phyloP scores from a whole-genome alignment of 2,329 filamentous ascomycete genomes.

The Fusarium hainanense region DNA sequence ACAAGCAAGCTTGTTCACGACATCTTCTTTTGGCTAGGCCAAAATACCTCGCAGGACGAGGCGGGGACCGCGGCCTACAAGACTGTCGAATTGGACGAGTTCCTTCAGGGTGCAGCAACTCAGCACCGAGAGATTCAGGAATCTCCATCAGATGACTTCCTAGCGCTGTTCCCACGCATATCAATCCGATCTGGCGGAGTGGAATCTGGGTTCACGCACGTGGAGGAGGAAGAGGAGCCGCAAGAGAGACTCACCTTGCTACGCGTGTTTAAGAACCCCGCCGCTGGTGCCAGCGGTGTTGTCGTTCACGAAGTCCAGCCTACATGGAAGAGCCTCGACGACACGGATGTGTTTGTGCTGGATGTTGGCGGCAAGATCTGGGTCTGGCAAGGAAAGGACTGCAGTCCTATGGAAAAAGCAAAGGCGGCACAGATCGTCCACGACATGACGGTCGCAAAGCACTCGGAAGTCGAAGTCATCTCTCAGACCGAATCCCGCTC shows the following conservation, averaged over 20 bases:
- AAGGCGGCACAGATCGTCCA: conserved; percentile 75
- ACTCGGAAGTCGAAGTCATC: conserved; percentile 72
- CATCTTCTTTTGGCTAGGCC: conserved; percentile 77
- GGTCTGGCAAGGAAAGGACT: conserved; percentile 75
- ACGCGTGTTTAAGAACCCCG: conserved; percentile 71
- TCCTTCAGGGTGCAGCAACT: conserved; percentile 68
- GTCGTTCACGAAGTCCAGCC: conserved; percentile 74
- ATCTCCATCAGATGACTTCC: conserved; percentile 68
- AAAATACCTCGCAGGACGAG: conserved; percentile 74
- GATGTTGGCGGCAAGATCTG: conserved; percentile 73
- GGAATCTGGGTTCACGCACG: conserved; percentile 70
- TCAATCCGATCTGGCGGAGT: conserved; percentile 71
- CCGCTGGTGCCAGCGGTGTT: conserved; percentile 58
- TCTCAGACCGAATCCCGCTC: conserved; percentile 69
- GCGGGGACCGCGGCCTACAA: conserved; percentile 77
- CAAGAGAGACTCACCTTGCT: conserved; percentile 64
- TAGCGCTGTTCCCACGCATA: conserved; percentile 69
- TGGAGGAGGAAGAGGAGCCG: conserved; percentile 60
- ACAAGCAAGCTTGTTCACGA: conserved; percentile 66
- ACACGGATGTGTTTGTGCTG: conserved; percentile 73
- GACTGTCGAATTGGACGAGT: conserved; percentile 76
- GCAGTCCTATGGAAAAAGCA: conserved; percentile 75
- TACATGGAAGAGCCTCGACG: conserved; percentile 70
- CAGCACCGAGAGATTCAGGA: conserved; percentile 74
- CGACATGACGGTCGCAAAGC: conserved; percentile 71